phyloP scores from a whole-genome alignment of 1,139 yeast species.

The Geotrichum siamense region DNA sequence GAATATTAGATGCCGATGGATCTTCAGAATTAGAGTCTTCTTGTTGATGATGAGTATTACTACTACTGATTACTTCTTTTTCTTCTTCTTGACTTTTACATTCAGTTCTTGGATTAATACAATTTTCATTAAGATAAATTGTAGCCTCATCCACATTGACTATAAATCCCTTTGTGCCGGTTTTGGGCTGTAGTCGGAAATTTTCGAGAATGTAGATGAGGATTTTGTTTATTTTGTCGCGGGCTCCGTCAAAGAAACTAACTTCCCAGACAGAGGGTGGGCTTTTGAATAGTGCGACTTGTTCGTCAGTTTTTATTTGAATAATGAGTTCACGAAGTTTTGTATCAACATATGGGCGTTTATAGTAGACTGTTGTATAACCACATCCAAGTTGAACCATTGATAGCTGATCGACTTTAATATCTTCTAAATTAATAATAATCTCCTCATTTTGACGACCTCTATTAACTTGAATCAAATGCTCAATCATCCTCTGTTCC shows the following conservation, averaged over 20 bases:
- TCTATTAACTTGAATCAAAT: slow-evolving; percentile 47
- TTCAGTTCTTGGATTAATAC: slow-evolving; percentile 1
- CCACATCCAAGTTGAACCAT: not conserved
- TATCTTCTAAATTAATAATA: slow-evolving; percentile 44
- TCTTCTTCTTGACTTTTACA: not conserved
- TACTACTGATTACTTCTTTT: too few relatives aligned
- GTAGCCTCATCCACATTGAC: not conserved
- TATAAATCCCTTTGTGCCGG: slow-evolving; percentile 5
- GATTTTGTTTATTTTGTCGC: slow-evolving; percentile 4
- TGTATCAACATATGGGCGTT: slow-evolving; percentile 53
- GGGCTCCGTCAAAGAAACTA: not conserved
- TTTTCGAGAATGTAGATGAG: slow-evolving; percentile 8
- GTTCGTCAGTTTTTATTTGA: slow-evolving; percentile 41
- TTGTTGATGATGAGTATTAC: not conserved
- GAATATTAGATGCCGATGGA: not conserved
- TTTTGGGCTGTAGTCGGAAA: not conserved
- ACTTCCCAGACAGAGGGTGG: slow-evolving; percentile 7
- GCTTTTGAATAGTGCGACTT: slow-evolving; percentile 4
- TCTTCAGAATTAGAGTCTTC: slow-evolving; percentile 1
- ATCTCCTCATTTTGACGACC: slow-evolving; percentile 49
- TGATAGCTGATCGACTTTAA: slow-evolving; percentile 25
- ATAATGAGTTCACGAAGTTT: slow-evolving; percentile 47
- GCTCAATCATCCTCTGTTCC: slow-evolving; percentile 59
- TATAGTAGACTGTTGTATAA: slow-evolving; percentile 35
- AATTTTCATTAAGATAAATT: slow-evolving; percentile 2